Conservation (phyloP, 1,284 basidiomycete species). For the Boletus hoseneyae region DNA sequence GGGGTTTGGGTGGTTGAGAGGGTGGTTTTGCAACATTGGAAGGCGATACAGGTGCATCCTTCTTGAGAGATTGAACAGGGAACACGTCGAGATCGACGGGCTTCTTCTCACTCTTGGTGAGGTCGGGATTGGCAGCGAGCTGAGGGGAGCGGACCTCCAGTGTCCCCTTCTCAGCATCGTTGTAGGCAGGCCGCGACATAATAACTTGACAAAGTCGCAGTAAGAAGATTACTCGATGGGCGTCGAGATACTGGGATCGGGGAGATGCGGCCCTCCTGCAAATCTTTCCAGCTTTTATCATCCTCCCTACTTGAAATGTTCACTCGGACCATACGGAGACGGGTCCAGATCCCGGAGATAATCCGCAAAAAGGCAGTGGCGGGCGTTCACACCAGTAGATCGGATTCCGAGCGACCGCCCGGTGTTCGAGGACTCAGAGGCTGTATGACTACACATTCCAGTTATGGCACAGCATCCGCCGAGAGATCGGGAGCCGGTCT, state of each 20-base stretch:
- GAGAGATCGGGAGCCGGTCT: conserved; percentile 14
- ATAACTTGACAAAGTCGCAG: conserved; percentile 8
- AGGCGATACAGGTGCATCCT: conserved; percentile 35
- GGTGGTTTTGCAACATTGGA: conserved; percentile 26
- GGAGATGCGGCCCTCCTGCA: not conserved
- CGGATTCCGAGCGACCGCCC: conserved; percentile 12
- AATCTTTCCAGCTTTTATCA: conserved; percentile 23
- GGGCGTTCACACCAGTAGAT: conserved; percentile 10
- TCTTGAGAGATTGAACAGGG: conserved; percentile 37
- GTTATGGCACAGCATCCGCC: conserved; percentile 5
- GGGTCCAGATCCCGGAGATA: conserved; percentile 16
- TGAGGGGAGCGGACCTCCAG: conserved; percentile 39
- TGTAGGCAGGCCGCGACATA: conserved; percentile 41
- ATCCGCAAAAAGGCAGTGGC: conserved; percentile 9
- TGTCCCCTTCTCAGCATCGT: conserved; percentile 59
- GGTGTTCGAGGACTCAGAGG: conserved; percentile 2
- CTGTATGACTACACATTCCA: not conserved
- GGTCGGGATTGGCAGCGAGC: conserved; percentile 15
- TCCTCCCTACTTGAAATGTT: not conserved
- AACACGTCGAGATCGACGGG: conserved; percentile 30
- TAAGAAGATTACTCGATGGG: conserved; percentile 16
- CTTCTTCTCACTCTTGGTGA: conserved; percentile 37
- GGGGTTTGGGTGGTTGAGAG: conserved; percentile 27
- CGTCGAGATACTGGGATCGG: conserved; percentile 14
- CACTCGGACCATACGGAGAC: conserved; percentile 12